Evolutionary conservation across 345 rosid species (phyloP).

Genomic region (Firmiana major): DNA sequence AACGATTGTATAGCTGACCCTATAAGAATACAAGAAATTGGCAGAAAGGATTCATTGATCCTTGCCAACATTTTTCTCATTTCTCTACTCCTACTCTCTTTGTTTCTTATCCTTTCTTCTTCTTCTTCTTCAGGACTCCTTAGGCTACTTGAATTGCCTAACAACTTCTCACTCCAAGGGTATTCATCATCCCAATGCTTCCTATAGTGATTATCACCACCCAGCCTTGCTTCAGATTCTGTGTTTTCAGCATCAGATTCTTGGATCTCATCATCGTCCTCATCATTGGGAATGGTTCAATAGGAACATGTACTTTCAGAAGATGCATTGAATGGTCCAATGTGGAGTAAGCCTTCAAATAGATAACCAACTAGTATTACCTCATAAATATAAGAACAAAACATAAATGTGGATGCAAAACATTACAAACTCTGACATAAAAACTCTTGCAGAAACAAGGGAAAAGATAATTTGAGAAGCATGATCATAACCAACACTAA

Average conservation of each 20-base stretch:
- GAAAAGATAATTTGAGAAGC: background rate
- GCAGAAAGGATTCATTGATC: too few relatives aligned
- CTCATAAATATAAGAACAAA: background rate
- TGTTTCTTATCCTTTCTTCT: too few relatives aligned
- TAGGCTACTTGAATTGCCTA: too few relatives aligned
- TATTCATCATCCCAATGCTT: conserved; percentile 94
- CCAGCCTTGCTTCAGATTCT: conserved; percentile 42
- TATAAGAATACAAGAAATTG: too few relatives aligned
- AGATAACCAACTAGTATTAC: conserved; percentile 15
- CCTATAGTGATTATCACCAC: conserved; percentile 42
- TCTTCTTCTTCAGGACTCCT: too few relatives aligned
- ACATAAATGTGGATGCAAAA: background rate
- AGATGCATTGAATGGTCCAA: conserved; percentile 65
- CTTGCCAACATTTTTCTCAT: too few relatives aligned
- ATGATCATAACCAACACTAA: background rate
- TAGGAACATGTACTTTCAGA: conserved; percentile 76
- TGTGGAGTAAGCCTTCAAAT: conserved; percentile 70
- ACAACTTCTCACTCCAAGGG: conserved; percentile 98
- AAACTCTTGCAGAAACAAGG: background rate
- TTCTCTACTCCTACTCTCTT: too few relatives aligned
- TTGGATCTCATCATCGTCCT: conserved; percentile 56
- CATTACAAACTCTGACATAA: background rate
- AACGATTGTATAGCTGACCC: too few relatives aligned
- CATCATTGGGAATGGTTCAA: conserved; percentile 62
- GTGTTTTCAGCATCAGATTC: conserved; percentile 43